Base-by-base conservation (phyloP, 345 rosid genomes). In the Psidium friedrichsthalianum region DNA sequence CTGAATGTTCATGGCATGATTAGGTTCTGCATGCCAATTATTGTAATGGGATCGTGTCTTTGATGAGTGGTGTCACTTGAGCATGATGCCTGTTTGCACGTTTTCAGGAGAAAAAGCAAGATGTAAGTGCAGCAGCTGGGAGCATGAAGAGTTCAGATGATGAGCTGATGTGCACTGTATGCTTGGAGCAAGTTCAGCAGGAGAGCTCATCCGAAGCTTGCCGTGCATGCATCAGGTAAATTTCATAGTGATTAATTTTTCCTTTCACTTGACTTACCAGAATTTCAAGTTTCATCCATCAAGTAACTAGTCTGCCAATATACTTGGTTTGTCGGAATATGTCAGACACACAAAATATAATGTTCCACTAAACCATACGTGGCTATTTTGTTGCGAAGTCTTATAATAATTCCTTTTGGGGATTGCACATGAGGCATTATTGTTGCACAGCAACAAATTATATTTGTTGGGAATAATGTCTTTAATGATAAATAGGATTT, bases 221-320 rank as follows among this genome's bases (percentile, higher is more conserved):
- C 97, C 94, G 40, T 94, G 95, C 87, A 90, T 92, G 89, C 97
- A 94, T 87, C 97, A 93, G 95, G 97, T 94, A 83, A 83, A 27
- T 84, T 25, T 82, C 83, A 69, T 55, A 14, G 51, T 56, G 54
- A 20, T 69, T 15, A 13, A 18, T 32, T 69, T 69, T 69, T 32
- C 44, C 20, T 69, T 56, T 22, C 6, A 16, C 36, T 29, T n/a
- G 44, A n/a, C n/a, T 58, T 51, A 22, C 53, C 69, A 55, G 59
- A 13, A 27, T 36, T 44, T 42, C 3, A 32, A 32, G 78, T 32
- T 69, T 69, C 6, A 3, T 64, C 78, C 24, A 32, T 32, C 44
- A 16, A 16, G 22, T 8, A 16, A 69, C 47, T 16, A 69, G 47
- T 69, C 78, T 69, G 44, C 47, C 24, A 69, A 69, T 32, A 4